These are phyloP conservation scores for Albizia julibrissin DNA, from an alignment of 306 rosid species.

Conservation along the genomic window DNA sequence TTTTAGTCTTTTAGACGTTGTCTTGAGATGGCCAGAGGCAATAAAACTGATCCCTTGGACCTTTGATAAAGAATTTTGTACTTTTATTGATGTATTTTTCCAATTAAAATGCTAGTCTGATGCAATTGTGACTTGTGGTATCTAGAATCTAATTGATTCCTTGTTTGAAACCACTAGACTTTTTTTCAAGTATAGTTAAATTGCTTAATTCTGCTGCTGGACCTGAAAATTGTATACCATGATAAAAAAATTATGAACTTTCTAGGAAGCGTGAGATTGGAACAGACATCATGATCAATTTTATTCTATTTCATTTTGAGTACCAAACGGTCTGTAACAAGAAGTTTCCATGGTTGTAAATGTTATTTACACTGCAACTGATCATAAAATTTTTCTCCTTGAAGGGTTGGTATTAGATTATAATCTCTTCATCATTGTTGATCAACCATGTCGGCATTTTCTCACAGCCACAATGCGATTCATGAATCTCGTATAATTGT, in stretches of 20 bases:
- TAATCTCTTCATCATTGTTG: neutral
- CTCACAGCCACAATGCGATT: constrained; percentile 29
- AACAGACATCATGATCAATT: neutral
- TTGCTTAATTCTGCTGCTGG: neutral
- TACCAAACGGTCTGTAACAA: neutral
- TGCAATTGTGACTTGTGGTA: neutral
- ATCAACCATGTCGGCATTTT: constrained; percentile 2
- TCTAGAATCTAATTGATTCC: neutral
- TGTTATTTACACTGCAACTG: neutral
- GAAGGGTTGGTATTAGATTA: constrained; percentile 35
- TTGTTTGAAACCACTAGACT: neutral
- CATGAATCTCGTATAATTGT: constrained; percentile 30
- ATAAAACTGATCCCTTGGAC: neutral
- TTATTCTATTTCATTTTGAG: neutral
- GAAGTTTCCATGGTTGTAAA: neutral
- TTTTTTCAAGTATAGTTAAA: neutral
- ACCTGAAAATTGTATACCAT: neutral
- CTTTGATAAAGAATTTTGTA: neutral
- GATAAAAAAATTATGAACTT: neutral
- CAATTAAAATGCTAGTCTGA: neutral
- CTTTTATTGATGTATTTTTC: neutral
- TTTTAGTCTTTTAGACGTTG: neutral
- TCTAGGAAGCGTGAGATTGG: neutral
- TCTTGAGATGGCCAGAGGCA: neutral
- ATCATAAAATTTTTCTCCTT: neutral